phyloP scores from a whole-genome alignment of 1,284 basidiomycete genomes.

The Rhodotorula mucilaginosa region DNA sequence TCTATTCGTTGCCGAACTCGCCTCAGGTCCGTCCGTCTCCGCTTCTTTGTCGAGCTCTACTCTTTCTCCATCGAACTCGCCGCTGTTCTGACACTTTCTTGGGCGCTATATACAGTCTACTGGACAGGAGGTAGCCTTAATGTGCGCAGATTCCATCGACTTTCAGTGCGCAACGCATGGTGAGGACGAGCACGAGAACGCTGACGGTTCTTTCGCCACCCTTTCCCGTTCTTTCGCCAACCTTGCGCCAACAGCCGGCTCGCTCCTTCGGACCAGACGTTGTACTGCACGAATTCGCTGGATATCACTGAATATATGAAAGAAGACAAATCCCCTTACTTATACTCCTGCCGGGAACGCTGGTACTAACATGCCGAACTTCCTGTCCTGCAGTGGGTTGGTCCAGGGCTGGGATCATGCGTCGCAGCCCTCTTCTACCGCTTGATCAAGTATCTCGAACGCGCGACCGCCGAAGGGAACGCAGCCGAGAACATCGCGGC shows the following conservation, averaged over 20 bases:
- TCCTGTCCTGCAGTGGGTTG: background rate
- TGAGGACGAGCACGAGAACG: too few species aligned
- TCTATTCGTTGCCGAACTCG: constrained; percentile 65
- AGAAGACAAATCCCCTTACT: too few species aligned
- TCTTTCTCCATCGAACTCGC: too few species aligned
- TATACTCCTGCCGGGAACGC: accelerated
- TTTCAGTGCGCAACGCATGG: too few species aligned
- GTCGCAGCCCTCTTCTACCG: constrained; percentile 60
- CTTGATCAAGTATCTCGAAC: constrained; percentile 15
- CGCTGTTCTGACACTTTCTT: background rate
- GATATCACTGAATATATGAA: constrained; percentile 50
- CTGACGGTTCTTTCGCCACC: too few species aligned
- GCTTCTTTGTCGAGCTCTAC: too few species aligned
- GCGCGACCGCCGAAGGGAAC: too few species aligned
- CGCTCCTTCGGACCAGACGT: constrained; percentile 68
- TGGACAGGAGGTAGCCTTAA: background rate
- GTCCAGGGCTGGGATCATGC: constrained; percentile 58
- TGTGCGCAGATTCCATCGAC: too few species aligned
- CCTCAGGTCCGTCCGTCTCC: constrained; percentile 47
- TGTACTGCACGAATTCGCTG: constrained; percentile 58
- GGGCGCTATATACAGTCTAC: background rate
- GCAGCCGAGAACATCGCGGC: too few species aligned
- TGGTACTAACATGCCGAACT: too few species aligned
- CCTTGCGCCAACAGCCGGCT: background rate
- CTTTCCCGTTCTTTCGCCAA: too few species aligned